Base-by-base conservation (phyloP, 2,329 filamentous ascomycete species). In the Exophiala sp. region DNA sequence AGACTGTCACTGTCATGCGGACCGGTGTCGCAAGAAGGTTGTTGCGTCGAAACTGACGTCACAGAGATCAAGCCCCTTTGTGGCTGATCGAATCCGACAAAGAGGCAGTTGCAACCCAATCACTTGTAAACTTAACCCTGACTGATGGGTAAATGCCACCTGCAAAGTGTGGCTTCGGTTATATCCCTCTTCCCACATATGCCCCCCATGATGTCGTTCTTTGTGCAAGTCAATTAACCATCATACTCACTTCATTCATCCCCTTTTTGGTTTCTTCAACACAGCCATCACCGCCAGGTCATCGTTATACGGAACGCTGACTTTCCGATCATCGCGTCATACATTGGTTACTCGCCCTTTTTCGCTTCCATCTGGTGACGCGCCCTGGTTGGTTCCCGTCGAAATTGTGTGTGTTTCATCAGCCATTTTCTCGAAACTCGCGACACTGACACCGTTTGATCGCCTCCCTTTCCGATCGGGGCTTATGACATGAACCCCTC, bases 401-500 rank as follows among this genome's bases (percentile, higher is more conserved):
- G 50, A 60, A 42, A 60, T 60, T 60, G 52, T 55, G 38, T 33
- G 43, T 57, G 57, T 60, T 60, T 60, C 57, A 60, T 48, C 57
- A 51, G 40, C 49, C 43, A 21, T 48, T 48, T 42, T 49, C 33
- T 48, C 53, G 24, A 47, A 42, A 57, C 46, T 38, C 54, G 47
- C 57, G 57, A 60, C 57, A 60, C 54, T 57, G 52, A 48, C 57
- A 59, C 54, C 33, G 57, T 60, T 60, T 60, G 57, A 60, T 60
- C 57, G 48, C 36, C 54, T 55, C 54, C 49, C 57, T 49, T 57
- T 53, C 35, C n/a, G 16, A 46, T 34, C 47, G 48, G 47, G 52
- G 48, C 47, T 29, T 24, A 39, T 54, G 52, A 52, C 51, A 47
- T 43, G 44, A 39, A 18, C 40, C 34, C 45, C 24, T 16, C 34